Evolutionary conservation across 805 yeast genomes (phyloP).

Genomic region (Hanseniaspora valbyensis): DNA sequence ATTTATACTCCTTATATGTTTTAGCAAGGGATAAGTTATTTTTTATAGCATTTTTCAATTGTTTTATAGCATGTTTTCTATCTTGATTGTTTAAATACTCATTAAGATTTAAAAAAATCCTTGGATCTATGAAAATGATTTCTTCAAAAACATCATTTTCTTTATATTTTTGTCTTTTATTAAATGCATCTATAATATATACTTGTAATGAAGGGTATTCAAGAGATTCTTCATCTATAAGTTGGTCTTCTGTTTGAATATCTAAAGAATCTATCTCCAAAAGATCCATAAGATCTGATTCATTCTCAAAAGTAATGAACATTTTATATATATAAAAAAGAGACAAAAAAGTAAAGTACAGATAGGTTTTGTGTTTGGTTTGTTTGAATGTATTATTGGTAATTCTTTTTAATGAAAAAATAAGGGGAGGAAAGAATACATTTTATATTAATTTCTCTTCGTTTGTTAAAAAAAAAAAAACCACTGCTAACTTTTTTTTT

Average conservation of each 20-base stretch:
- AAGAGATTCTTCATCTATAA: neutral
- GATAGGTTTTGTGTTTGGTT: neutral
- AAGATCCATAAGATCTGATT: constrained; percentile 5
- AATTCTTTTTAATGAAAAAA: too few species aligned
- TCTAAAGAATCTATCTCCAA: neutral
- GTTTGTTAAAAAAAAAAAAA: too few species aligned
- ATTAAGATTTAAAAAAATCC: constrained; percentile 2
- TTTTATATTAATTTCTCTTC: too few species aligned
- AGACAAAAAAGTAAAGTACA: neutral
- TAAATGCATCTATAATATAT: neutral
- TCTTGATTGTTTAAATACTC: neutral
- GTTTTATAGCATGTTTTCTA: neutral
- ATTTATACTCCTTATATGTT: constrained; percentile 8
- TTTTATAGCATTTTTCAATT: neutral
- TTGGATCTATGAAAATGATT: neutral
- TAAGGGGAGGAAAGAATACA: too few species aligned
- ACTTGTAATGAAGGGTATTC: neutral
- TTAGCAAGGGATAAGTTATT: neutral
- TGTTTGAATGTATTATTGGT: too few species aligned
- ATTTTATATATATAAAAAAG: neutral
- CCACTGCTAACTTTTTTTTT: too few species aligned
- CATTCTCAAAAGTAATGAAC: constrained; percentile 3
- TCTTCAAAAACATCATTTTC: neutral
- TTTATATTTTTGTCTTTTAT: neutral
- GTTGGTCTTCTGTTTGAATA: neutral